Evolutionary conservation across 352 stramenopile genomes (phyloP), one percentile per base, ranked within the genome.

Genomic region (Phytopythium delawarense): DNA sequence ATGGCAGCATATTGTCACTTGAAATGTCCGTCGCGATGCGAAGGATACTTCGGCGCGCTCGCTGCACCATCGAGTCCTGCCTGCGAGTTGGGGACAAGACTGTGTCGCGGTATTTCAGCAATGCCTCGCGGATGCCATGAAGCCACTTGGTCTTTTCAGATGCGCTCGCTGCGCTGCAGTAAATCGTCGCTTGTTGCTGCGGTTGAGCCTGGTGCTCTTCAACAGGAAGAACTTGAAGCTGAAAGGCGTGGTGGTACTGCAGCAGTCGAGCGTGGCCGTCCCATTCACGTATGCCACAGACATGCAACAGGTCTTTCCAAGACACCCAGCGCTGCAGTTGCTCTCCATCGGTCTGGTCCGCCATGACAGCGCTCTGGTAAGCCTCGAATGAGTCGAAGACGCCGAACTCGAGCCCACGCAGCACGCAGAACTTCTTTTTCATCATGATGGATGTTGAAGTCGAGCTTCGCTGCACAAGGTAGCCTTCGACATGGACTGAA

Each of bases 241-340:
- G 63, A 39, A 93, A 93, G 1, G 76, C 78, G 59, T 93, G 73
- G 20, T 84, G 70, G 67, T 93, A 93, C 53, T 88, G 79, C 55
- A 92, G 66, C 35, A 91, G 50, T 15, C 78, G 60, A 11, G 74
- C 71, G 45, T 87, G 72, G 23, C 82, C 84, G 34, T 93, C 78
- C 81, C 81, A 91, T 9, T 84, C 79, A 0, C 71, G 83, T 12
- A 89, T 71, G 9, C 72, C 66, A 32, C 66, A 77, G 21, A 82
- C 61, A 2, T 75, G 61, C 32, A 80, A 68, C 13, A 74, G 59
- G 1, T 69, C 68, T 32, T 63, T 49, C 2, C 4, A 49, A 16
- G 51, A 46, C 59, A 23, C n/a, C 57, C 39, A 67, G 50, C 28
- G 37, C 18, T 44, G 30, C 2, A 28, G 4, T 8, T 42, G 52